Evolutionary conservation across 331 rosid genomes (phyloP), one percentile per base, ranked within the genome.

Genomic region (Erythrophleum ivorense): DNA sequence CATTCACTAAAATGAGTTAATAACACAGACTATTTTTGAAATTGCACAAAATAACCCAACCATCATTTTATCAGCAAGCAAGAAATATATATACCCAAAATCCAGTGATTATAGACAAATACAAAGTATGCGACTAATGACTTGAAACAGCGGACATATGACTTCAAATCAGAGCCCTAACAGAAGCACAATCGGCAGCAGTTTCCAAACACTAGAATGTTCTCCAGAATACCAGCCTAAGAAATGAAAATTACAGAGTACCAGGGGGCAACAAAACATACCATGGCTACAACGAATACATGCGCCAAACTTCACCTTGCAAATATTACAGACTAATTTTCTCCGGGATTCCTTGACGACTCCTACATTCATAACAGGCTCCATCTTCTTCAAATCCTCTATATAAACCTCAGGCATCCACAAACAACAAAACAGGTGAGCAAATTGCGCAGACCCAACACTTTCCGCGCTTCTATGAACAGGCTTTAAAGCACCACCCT

Each of bases 281-380:
- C 99, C 99, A 88, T 92, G 97, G 87, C 95, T 91, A 88, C 99
- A 96, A 19, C 92, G 97, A 78, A 96, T 91, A 88, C 97, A 96
- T 41, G 97, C 89, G 46, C 99, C 99, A 83, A 85, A 85, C 86
- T 91, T 96, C 89, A 91, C 83, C 91, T 94, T 92, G 95, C 99
- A 96, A 82, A 96, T 83, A 89, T 87, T 88, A 80, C 99, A 96
- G 38, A 81, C 85, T 59, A 90, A 71, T 71, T 91, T 96, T 84
- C 83, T 92, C 78, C 94, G 87, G 41, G 91, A 78, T 78, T 90
- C 98, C 75, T 87, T 92, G 73, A 94, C 80, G 66, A 81, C 92
- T 84, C 55, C 94, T 19, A 96, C 85, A 80, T 94, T 96, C 90
- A 90, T 69, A 73, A 94, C 85, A 60, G 98, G 99, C 79, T 92